phyloP scores from a whole-genome alignment of 495 filamentous ascomycete species.

The Penicillium cataractarum region DNA sequence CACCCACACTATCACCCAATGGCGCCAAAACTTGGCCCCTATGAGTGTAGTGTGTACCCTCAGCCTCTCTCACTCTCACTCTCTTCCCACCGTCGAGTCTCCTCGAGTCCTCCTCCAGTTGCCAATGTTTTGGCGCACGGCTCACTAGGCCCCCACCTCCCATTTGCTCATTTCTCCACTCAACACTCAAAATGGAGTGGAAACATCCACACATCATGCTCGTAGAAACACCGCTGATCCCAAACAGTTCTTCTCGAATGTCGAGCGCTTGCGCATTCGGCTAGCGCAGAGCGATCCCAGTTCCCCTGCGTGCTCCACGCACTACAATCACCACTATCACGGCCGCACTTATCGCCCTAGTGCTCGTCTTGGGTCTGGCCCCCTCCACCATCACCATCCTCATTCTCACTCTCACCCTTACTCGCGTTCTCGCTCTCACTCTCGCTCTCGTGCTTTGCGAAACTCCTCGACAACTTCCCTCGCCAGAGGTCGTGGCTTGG shows the following conservation, averaged over 20 bases:
- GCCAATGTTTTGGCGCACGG: slow-evolving; percentile 18
- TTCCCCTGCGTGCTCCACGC: slow-evolving; percentile 23
- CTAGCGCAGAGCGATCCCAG: slow-evolving; percentile 35
- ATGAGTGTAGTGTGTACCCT: too few species aligned
- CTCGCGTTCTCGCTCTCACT: slow-evolving; percentile 4
- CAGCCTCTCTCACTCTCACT: background rate
- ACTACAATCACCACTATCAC: slow-evolving; percentile 16
- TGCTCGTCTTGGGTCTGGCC: slow-evolving; percentile 18
- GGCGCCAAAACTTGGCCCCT: slow-evolving; percentile 17
- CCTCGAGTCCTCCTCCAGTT: background rate
- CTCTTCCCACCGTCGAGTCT: background rate
- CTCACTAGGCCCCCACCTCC: slow-evolving; percentile 8
- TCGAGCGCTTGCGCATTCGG: slow-evolving; percentile 41
- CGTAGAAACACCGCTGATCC: slow-evolving; percentile 19
- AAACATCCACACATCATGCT: slow-evolving; percentile 17
- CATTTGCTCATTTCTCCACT: slow-evolving; percentile 5
- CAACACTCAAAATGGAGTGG: background rate
- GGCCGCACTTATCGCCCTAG: slow-evolving; percentile 25
- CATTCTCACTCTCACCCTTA: slow-evolving; percentile 3
- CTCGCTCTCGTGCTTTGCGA: slow-evolving; percentile 14
- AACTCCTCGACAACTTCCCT: slow-evolving; percentile 16
- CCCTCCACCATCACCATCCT: slow-evolving; percentile 9
- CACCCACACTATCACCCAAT: slow-evolving; percentile 34
- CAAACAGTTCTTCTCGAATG: slow-evolving; percentile 47
- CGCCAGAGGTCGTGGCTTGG: slow-evolving; percentile 19